phyloP scores from a whole-genome alignment of 169 alveolate genomes.

The Cryptosporidium sp. region DNA sequence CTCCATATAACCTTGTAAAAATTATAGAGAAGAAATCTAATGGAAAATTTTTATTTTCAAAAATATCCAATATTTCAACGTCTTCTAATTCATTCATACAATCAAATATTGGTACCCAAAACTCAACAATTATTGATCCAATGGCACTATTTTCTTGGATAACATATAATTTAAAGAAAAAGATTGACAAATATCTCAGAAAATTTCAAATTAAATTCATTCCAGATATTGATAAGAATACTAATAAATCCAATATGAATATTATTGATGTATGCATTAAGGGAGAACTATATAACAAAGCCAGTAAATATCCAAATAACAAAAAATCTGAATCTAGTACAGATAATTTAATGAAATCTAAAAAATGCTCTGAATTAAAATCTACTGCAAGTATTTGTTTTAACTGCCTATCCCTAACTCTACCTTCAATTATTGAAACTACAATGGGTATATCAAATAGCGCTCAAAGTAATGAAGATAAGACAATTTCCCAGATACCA shows the following conservation, averaged over 20 bases:
- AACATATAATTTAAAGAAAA: conserved; percentile 24
- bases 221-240: background rate
- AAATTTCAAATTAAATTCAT: conserved; percentile 13
- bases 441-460: conserved; percentile 6
- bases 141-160: conserved; percentile 75
- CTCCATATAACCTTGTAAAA: conserved; percentile 78
- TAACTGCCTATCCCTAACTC: conserved; percentile 20
- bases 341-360: background rate
- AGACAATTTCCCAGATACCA: conserved; percentile 34
- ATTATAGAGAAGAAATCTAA: conserved; percentile 81
- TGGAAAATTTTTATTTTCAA: conserved; percentile 45
- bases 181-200: conserved; percentile 15
- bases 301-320: background rate
- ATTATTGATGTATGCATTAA: conserved; percentile 36
- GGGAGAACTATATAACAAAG: conserved; percentile 12
- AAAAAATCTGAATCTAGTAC: background rate
- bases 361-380: background rate
- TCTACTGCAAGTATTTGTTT: background rate
- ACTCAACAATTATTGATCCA: conserved; percentile 31
- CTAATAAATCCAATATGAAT: background rate
- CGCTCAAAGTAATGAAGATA: background rate
- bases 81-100: background rate
- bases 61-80: background rate
- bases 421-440: conserved; percentile 55
- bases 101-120: background rate